phyloP scores from a whole-genome alignment of 192 early-diverging fungal species.

The Backusella australiensis region DNA sequence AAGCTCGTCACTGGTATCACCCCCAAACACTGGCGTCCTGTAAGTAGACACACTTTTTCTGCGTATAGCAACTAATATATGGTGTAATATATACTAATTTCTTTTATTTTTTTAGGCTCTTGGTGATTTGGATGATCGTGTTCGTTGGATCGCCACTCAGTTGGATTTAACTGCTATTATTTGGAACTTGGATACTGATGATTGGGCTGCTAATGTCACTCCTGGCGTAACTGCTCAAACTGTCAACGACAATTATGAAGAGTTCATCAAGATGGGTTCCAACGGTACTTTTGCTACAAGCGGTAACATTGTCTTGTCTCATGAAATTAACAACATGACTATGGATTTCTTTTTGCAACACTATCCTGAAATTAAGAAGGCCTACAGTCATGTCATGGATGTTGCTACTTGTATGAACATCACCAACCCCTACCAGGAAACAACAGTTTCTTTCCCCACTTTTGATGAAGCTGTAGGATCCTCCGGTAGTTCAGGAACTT shows the following conservation, averaged over 20 bases:
- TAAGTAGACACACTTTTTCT: slow-evolving; percentile 10
- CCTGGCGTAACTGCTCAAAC: slow-evolving; percentile 14
- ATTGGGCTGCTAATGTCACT: slow-evolving; percentile 28
- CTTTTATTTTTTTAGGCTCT: slow-evolving; percentile 26
- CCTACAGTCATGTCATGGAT: slow-evolving; percentile 36
- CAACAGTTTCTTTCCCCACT: slow-evolving; percentile 21
- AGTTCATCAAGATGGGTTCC: slow-evolving; percentile 35
- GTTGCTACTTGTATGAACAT: slow-evolving; percentile 42
- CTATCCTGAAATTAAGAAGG: slow-evolving; percentile 41
- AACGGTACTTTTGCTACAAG: slow-evolving; percentile 29
- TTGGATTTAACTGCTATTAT: slow-evolving; percentile 41
- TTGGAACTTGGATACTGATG: slow-evolving; percentile 39
- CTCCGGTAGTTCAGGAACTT: neutral
- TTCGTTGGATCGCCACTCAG: slow-evolving; percentile 51
- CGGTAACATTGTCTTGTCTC: slow-evolving; percentile 42
- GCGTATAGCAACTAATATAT: neutral
- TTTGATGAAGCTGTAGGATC: slow-evolving; percentile 12
- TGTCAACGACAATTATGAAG: slow-evolving; percentile 27
- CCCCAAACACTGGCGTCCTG: slow-evolving; percentile 37
- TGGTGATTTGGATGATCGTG: slow-evolving; percentile 63
- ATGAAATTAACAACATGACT: slow-evolving; percentile 46
- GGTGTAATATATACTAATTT: neutral
- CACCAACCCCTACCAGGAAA: slow-evolving; percentile 39
- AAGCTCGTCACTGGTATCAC: slow-evolving; percentile 41
- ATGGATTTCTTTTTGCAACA: slow-evolving; percentile 38